Conservation (phyloP, 768 basidiomycete species). For the Calocera viscosa region DNA sequence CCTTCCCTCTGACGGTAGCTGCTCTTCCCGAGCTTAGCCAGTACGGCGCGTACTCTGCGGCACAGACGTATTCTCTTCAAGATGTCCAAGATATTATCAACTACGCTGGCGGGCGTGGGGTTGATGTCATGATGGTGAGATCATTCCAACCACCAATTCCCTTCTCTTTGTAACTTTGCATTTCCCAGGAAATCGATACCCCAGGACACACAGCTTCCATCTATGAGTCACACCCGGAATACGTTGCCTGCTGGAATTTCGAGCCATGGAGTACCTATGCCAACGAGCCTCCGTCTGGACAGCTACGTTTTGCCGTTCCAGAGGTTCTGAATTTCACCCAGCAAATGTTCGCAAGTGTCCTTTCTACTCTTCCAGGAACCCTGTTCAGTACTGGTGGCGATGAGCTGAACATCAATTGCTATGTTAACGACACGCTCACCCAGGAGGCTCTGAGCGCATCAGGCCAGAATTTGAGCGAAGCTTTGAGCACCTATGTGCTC, state of each 20-base stretch:
- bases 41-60: slow-evolving; percentile 47
- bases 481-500: slow-evolving; percentile 49
- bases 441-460: slow-evolving; percentile 39
- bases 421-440: slow-evolving; percentile 48
- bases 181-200: slow-evolving; percentile 57
- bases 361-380: slow-evolving; percentile 35
- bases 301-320: slow-evolving; percentile 57
- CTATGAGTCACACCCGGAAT: slow-evolving; percentile 52
- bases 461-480: slow-evolving; percentile 47
- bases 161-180: not conserved
- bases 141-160: not conserved
- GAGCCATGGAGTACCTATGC: slow-evolving; percentile 40
- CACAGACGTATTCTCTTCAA: slow-evolving; percentile 38
- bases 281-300: slow-evolving; percentile 66
- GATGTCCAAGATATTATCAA: slow-evolving; percentile 49
- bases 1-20: slow-evolving; percentile 58
- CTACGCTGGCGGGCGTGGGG: slow-evolving; percentile 54
- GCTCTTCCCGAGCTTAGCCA: slow-evolving; percentile 46
- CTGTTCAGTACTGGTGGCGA: slow-evolving; percentile 65
- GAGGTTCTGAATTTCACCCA: slow-evolving; percentile 49
- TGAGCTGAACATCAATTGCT: slow-evolving; percentile 60
- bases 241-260: slow-evolving; percentile 47
- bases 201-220: slow-evolving; percentile 72
- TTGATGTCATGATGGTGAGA: slow-evolving; percentile 50
- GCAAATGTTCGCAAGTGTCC: slow-evolving; percentile 39